Evolutionary conservation across 352 stramenopile genomes (phyloP), one percentile per base, ranked within the genome.

Genomic region (Globisporangium camurandrum): DNA sequence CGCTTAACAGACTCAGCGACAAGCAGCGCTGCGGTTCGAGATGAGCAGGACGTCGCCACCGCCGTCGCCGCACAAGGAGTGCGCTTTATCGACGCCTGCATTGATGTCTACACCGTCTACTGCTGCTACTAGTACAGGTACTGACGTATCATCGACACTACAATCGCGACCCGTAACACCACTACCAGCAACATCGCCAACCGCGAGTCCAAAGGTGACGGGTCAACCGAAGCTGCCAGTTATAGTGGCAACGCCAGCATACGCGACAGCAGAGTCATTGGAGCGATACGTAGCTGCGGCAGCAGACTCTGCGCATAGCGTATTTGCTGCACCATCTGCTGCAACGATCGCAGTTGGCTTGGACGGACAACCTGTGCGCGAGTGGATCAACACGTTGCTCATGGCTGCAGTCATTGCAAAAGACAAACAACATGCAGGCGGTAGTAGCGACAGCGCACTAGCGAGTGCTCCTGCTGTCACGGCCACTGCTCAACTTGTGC

Each of bases 381-480:
- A 87, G 61, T 90, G 75, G 78, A 90, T 88, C 40, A 73, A 90
- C 31, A 88, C 75, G 48, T 64, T 90, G 24, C 71, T 90, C 14
- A 76, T 85, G 62, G 78, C 78, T 12, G 78, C 75, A 3, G 78
- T 77, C 14, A 86, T 90, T 49, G 77, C 78, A 24, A 86, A 84
- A 49, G 69, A 70, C 44, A 83, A 85, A 50, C 62, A 62, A 38
- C 62, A 70, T 11, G 4, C 49, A 66, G 19, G 40, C 20, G 22
- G n/a, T n/a, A n/a, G n/a, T n/a, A n/a, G 30, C 23, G 24, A 37
- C 24, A 20, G 48, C 36, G 36, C 17, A 24, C 4, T 16, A 5
- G 34, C 16, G 5, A 46, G 62, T 14, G 27, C 40, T 37, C 36
- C 39, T 41, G 46, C 39, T 3, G 31, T 30, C 16, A 36, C 39